Evolutionary conservation across 805 yeast genomes (phyloP).

Genomic region (Saccharomyces cerevisiae): DNA sequence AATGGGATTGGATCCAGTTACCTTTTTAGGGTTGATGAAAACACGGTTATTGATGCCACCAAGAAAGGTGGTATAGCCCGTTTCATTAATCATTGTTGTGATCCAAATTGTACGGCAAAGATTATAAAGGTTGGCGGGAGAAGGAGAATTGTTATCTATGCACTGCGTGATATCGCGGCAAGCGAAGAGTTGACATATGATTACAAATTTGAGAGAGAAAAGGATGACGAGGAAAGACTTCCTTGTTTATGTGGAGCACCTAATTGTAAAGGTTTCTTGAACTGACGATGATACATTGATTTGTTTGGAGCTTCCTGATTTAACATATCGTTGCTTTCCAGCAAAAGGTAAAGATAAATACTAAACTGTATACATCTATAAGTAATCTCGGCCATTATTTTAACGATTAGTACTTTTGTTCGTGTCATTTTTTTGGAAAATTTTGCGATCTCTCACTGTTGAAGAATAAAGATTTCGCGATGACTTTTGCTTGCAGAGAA

Average conservation of each 20-base stretch:
- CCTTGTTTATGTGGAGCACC: conserved; percentile 93
- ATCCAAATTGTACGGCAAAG: conserved; percentile 95
- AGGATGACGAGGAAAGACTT: conserved; percentile 78
- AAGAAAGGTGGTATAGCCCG: conserved; percentile 96
- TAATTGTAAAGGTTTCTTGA: conserved; percentile 86
- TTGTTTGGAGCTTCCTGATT: neutral
- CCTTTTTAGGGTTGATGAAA: conserved; percentile 84
- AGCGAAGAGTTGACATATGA: conserved; percentile 93
- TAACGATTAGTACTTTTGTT: neutral
- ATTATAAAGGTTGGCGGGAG: conserved; percentile 91
- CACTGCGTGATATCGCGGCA: conserved; percentile 76
- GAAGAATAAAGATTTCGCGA: neutral
- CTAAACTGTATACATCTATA: neutral
- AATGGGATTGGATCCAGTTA: conserved; percentile 95
- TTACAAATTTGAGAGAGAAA: conserved; percentile 88
- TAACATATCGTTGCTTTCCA: neutral
- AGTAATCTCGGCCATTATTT: neutral
- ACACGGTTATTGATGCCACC: conserved; percentile 93
- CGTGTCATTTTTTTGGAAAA: neutral
- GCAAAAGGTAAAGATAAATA: neutral
- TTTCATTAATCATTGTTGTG: conserved; percentile 94
- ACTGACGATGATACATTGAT: conserved; percentile 31
- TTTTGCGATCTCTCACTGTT: neutral
- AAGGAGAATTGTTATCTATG: conserved; percentile 90
- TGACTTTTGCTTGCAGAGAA: neutral